Base-by-base conservation (phyloP, 2,329 filamentous ascomycete genomes). In the Aspergillus thermomutatus region DNA sequence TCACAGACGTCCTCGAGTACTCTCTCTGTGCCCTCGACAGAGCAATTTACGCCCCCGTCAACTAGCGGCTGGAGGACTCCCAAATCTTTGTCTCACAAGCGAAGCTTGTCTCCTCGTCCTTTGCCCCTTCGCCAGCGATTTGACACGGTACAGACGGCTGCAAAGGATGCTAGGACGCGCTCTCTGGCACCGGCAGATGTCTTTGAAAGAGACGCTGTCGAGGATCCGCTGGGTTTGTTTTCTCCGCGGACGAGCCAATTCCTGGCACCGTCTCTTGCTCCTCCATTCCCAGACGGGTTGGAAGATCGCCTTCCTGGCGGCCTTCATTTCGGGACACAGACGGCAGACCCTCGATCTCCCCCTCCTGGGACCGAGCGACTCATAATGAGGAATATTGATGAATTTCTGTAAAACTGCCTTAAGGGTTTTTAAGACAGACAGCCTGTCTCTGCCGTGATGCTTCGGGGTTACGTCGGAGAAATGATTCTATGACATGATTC, bases 231-330 rank as follows among this genome's bases (percentile, higher is more conserved):
- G 14, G 75, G 71, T 3, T 53, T 80, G 9, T 75, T 80, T 52
- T 80, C 78, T 2, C 78, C 78, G 2, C 68, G 77, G 45, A 76
- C 76, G 2, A 73, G 71, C 7, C 74, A 74, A 43, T 80, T 79
- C 55, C 64, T 77, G 59, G 68, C 73, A 4, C 69, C 72, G 6
- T 71, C 75, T 17, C 64, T 77, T 6, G 70, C 61, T 34, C 59
- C 71, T 14, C 70, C 75, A 3, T 68, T 78, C 52, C 69, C 72
- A 4, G 58, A 58, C 37, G 58, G 52, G 40, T 45, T 65, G 9
- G 62, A 60, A 34, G 47, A 59, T 49, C 52, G 59, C 37, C 56
- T 52, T 6, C 50, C 59, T 6, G 54, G 50, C 19, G 50, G 54
- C 14, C 53, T 59, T 27, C 31, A 60, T 55, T 47, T 67, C 63